Base-by-base conservation (phyloP, 805 yeast species). In the Starmerella potacharoeniae region DNA sequence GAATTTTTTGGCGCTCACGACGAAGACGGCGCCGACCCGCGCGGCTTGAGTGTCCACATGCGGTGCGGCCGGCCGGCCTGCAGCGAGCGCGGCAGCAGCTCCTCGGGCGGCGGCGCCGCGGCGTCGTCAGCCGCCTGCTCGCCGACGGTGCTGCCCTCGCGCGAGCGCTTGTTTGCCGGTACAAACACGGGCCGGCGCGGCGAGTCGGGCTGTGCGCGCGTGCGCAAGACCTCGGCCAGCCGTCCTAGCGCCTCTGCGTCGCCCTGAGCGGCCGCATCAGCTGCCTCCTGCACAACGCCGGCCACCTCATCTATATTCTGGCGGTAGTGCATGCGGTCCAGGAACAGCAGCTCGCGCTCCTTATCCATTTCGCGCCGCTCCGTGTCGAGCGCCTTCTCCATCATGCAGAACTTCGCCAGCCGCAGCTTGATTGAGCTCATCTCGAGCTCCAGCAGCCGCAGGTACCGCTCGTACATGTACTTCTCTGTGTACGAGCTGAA, bases 401-500 rank as follows among this genome's bases (percentile, higher is more conserved):
- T 74, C 54, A 76, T 72, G 56, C 77, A 74, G 55, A 93, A 70
- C 62, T 84, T 81, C 37, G 77, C 73, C 61, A 91, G 73, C 68
- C 91, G 91, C 53, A 79, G 66, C 52, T 87, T 88, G 53, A 91
- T 74, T 66, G 87, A 86, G 56, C 82, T 76, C 59, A 88, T 72
- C 54, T 91, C 85, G 59, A 86, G 74, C 60, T 81, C 83, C 43
- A 86, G 79, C 43, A 82, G 76, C 67, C 78, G 83, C 65, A 77
- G 80, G 55, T 80, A 79, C 55, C 83, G 73, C 54, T 76, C 73
- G 49, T 79, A 68, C 64, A 66, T 65, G 82, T 80, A 88, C 57
- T 58, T 59, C 41, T 64, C 66, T 8, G 65, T 60, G 53, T 52
- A 48, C 42, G 49, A 51, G 47, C 62, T 56, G 55, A 64, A 64